Evolutionary conservation across 306 rosid genomes (phyloP).

Genomic region (Benincasa hispida): DNA sequence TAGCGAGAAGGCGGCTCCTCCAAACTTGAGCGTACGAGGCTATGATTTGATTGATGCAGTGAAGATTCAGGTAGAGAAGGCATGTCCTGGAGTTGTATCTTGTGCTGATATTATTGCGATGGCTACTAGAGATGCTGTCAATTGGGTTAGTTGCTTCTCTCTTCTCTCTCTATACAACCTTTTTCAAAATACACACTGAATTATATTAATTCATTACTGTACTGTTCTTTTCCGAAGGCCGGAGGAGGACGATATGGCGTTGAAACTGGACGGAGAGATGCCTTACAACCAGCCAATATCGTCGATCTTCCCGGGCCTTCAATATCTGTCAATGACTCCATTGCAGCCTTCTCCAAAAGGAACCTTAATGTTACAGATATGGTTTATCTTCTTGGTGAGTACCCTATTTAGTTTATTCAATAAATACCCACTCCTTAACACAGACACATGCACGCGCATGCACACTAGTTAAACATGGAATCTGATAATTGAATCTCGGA

Average conservation of each 20-base stretch:
- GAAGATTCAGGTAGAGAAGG: slow-evolving; percentile 7
- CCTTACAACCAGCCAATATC: slow-evolving; percentile 8
- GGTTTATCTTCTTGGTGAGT: slow-evolving; percentile 33
- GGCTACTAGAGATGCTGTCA: slow-evolving; percentile 31
- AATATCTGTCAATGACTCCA: slow-evolving; percentile 18
- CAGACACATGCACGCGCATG: too few relatives aligned
- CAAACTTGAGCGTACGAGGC: slow-evolving; percentile 23
- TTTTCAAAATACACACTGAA: background rate
- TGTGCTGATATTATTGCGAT: background rate
- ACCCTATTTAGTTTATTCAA: background rate
- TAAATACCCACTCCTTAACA: background rate
- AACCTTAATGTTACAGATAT: slow-evolving; percentile 14
- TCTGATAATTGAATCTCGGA: too few relatives aligned
- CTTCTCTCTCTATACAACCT: background rate
- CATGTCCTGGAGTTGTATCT: background rate
- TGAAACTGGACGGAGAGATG: slow-evolving; percentile 30
- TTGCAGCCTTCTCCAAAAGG: slow-evolving; percentile 12
- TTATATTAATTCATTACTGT: too few relatives aligned
- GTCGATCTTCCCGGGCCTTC: slow-evolving; percentile 24
- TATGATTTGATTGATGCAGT: slow-evolving; percentile 21
- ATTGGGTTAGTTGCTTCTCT: background rate
- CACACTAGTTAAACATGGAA: too few relatives aligned
- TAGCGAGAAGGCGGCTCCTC: slow-evolving; percentile 24
- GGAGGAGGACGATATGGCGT: slow-evolving; percentile 13
- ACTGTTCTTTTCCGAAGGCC: background rate